A percentile compares a stretch with the other conserved stretches of the same genome.
Conservation (phyloP, 495 filamentous ascomycete genomes). For the Polyplosphaeria fusca region DNA sequence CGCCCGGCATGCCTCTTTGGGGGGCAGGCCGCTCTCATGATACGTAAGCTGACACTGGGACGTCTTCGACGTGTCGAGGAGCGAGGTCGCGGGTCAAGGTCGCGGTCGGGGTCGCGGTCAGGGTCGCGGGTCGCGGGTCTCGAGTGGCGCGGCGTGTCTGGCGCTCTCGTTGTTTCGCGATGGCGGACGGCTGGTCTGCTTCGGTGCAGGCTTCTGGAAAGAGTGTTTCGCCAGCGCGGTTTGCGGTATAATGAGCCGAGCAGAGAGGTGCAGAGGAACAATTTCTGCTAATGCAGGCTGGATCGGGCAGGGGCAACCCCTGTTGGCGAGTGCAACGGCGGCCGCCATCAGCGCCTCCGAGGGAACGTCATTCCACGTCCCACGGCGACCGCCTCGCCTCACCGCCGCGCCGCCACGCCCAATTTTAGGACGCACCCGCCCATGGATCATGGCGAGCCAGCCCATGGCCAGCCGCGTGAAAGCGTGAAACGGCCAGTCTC, state of each 20-base stretch:
- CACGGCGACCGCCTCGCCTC: background rate
- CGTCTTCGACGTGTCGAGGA: no score
- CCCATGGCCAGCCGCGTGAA: background rate
- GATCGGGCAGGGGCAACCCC: background rate
- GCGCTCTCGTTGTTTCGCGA: no score
- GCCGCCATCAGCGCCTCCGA: background rate
- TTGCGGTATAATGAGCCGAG: background rate
- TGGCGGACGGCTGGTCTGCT: no score
- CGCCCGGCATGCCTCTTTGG: no score
- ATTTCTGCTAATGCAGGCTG: background rate
- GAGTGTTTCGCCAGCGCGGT: background rate
- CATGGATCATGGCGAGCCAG: background rate
- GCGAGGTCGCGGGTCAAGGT: no score
- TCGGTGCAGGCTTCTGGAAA: background rate
- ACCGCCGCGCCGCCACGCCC: background rate
- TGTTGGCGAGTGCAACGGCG: slow-evolving; percentile 1
- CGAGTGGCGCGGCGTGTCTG: no score
- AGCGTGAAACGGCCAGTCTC: background rate
- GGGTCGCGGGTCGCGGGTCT: no score
- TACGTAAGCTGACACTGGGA: no score
- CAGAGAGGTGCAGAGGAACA: background rate
- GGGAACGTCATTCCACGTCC: slow-evolving; percentile 1
- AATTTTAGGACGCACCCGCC: background rate
- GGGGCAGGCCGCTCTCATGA: no score
- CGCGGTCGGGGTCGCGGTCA: no score